phyloP scores from a whole-genome alignment of 305 asterid species.

The Withania somnifera region DNA sequence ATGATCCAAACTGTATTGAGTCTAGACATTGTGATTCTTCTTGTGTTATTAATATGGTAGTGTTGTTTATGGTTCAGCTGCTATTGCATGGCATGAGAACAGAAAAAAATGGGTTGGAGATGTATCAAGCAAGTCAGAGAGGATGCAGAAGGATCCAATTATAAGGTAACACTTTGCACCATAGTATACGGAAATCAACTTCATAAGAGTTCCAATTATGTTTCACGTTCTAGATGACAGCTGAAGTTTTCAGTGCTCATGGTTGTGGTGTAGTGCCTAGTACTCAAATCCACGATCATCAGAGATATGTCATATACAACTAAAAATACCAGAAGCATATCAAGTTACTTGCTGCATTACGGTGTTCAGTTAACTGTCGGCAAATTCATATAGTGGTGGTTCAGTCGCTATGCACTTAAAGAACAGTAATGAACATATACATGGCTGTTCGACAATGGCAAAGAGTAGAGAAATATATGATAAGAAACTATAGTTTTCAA shows the following conservation, averaged over 20 bases:
- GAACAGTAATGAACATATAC: neutral
- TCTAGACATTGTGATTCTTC: neutral
- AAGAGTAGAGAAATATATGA: neutral
- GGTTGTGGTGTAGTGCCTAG: neutral
- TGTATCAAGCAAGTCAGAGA: slow-evolving; percentile 32
- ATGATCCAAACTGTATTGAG: neutral
- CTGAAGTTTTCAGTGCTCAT: neutral
- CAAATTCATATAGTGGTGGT: neutral
- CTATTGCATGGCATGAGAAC: slow-evolving; percentile 70
- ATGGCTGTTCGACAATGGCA: neutral
- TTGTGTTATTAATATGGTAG: neutral
- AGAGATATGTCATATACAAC: neutral
- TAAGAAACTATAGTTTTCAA: neutral
- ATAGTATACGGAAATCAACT: neutral
- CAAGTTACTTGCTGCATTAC: neutral
- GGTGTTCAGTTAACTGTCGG: neutral
- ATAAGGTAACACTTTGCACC: slow-evolving; percentile 45
- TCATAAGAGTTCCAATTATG: neutral
- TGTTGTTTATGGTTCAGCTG: slow-evolving; percentile 38
- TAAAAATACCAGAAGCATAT: neutral
- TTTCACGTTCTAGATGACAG: neutral
- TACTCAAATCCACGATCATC: neutral
- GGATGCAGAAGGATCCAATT: slow-evolving; percentile 53
- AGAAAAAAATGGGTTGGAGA: slow-evolving; percentile 72
- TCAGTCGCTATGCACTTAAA: neutral